Base-by-base conservation (phyloP, 805 yeast species). In the Vanderwaltozyma polyspora region DNA sequence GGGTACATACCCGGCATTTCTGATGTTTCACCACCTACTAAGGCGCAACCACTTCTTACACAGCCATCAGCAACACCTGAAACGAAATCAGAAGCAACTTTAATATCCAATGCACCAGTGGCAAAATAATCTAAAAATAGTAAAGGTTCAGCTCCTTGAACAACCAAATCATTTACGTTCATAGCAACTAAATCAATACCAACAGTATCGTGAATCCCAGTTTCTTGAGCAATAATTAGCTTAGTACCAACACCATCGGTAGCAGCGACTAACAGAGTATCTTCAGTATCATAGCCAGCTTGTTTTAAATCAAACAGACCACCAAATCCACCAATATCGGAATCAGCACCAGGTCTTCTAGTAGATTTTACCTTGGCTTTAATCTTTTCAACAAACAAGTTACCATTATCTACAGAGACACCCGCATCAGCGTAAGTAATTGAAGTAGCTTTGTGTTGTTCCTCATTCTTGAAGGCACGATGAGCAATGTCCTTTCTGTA, bases 1-100 rank as follows among this genome's bases (percentile, higher is more conserved):
- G 79, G 82, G 53, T 91, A 91, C 82, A 91, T 84, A 45, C 98
- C 98, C 19, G 99, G 99, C 99, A 91, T 91, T 68, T 91, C 99
- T 35, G 94, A 81, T 25, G 99, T 91, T 63, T 91, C 99, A 45
- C 99, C 99, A 37, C 99, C 99, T 35, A 91, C 95, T 38, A 91
- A 69, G 5, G 99, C 98, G 70, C 98, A 89, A 9, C 95, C 95
- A 23, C 97, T 82, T 45, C 76, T 74, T 44, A 79, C 77, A 67
- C 99, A 91, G 37, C 98, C 99, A 43, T 82, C 82, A 32, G 95
- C 96, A 43, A 91, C 98, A 62, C 98, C 97, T 41, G 73, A 67
- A 25, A 91, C 97, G 48, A 91, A 91, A 45, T 75, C 78, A 18
- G 91, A 78, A 6, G 97, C 95, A 28, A 84, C 70, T 38, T 70